These are phyloP conservation scores for Hysterangium stoloniferum DNA, from an alignment of 768 basidiomycete species.

Conservation along the genomic window DNA sequence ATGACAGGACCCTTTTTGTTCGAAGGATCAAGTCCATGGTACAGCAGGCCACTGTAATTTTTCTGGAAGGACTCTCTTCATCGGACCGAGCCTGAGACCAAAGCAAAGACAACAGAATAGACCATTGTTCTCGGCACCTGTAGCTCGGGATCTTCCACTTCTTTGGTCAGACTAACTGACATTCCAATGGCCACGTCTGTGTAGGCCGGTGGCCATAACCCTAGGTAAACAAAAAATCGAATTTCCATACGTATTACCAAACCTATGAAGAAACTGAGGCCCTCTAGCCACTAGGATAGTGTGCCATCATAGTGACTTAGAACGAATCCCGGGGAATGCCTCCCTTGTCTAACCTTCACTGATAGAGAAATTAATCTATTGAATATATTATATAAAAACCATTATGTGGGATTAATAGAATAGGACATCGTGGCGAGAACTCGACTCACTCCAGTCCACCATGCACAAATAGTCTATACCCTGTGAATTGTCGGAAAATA, in stretches of 20 bases:
- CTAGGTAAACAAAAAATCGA: slow-evolving; percentile 17
- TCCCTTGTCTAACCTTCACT: slow-evolving; percentile 47
- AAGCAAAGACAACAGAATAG: slow-evolving; percentile 45
- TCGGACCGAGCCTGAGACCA: slow-evolving; percentile 43
- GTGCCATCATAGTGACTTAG: slow-evolving; percentile 52
- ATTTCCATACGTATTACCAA: slow-evolving; percentile 36
- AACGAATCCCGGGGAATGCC: slow-evolving; percentile 47
- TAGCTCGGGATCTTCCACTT: slow-evolving; percentile 49
- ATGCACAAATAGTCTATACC: slow-evolving; percentile 46
- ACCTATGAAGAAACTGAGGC: slow-evolving; percentile 65
- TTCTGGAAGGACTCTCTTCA: slow-evolving; percentile 57
- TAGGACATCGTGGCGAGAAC: not conserved
- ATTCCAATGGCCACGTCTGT: slow-evolving; percentile 55
- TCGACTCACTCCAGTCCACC: slow-evolving; percentile 55
- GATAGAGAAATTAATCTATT: slow-evolving; percentile 52
- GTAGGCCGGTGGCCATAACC: slow-evolving; percentile 34
- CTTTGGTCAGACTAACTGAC: slow-evolving; percentile 63
- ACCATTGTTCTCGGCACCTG: slow-evolving; percentile 50
- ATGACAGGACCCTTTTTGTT: too few relatives aligned
- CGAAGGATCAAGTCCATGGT: too few relatives aligned
- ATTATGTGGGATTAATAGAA: too few relatives aligned
- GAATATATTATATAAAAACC: slow-evolving; percentile 22
- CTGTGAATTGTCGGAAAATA: slow-evolving; percentile 5
- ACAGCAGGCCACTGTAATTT: slow-evolving; percentile 59
- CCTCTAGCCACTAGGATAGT: slow-evolving; percentile 59